Evolutionary conservation across 1,284 basidiomycete genomes (phyloP), one percentile per base, ranked within the genome.

Genomic region (Tausonia pullulans): DNA sequence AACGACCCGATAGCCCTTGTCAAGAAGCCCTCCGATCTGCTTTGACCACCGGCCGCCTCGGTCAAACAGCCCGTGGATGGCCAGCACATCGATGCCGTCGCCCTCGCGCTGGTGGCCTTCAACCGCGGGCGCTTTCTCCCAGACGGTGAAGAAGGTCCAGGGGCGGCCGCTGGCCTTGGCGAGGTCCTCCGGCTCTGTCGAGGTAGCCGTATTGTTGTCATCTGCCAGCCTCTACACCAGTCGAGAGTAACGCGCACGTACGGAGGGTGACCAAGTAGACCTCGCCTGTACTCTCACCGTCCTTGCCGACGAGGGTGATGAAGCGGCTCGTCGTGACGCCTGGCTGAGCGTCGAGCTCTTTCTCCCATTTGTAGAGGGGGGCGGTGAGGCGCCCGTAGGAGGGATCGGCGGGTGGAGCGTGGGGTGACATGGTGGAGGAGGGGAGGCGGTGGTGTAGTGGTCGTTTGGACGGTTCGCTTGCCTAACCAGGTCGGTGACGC

Each of bases 361-460:
- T 10, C 46, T 64, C 63, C 14, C 13, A n/a, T 6, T 52, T 13
- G 41, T 64, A 58, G 44, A 54, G 58, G 7, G 63, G 63, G 11
- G 45, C 63, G 41, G 60, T 51, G 58, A 58, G 60, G 8, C 63
- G 58, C 16, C 63, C 63, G 58, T 60, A 56, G 3, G 58, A 56
- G 40, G 8, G 39, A 13, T 61, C 60, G 5, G 27, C 27, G 27
- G 27, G 27, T 1, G 27, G 27, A 27, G 27, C 27, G 27, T 27
- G 27, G 27, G 27, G 27, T 27, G 27, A 27, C 27, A 27, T 27
- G 27, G 27, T 27, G 27, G 27, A 1, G 27, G 27, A 27, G 27
- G 27, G 27, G 27, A 27, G 27, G 27, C 27, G 27, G 27, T 27
- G 27, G 27, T 27, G 27, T 27, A 27, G 27, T 27, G 27, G 27